Conservation (phyloP, 1,284 basidiomycete genomes). For the Trichosporon sp. region DNA sequence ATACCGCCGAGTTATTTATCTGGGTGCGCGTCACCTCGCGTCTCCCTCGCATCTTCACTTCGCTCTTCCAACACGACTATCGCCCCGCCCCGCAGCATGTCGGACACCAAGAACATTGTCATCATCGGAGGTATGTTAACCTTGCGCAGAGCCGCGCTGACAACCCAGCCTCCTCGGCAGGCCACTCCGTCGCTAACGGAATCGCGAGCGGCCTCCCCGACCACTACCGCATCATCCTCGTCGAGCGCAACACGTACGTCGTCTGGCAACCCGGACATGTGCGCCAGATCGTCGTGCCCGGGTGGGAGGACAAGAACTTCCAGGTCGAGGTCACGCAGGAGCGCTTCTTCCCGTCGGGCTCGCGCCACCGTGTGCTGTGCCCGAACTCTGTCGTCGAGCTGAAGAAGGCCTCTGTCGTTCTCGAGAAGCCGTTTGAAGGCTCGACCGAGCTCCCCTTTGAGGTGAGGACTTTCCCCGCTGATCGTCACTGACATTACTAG, state of each 20-base stretch:
- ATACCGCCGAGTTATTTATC: neutral
- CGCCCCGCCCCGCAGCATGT: neutral
- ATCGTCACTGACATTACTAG: slow-evolving; percentile 16
- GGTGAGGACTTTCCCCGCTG: slow-evolving; percentile 23
- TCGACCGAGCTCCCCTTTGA: slow-evolving; percentile 45
- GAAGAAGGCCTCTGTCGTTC: slow-evolving; percentile 31
- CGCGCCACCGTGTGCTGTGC: slow-evolving; percentile 36
- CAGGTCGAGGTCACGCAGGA: slow-evolving; percentile 33
- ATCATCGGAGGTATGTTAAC: slow-evolving; percentile 35
- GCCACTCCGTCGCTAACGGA: slow-evolving; percentile 36
- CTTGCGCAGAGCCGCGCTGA: neutral
- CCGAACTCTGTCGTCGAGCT: slow-evolving; percentile 46
- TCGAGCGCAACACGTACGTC: slow-evolving; percentile 47
- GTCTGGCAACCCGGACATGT: slow-evolving; percentile 47
- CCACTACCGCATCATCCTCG: slow-evolving; percentile 49
- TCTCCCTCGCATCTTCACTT: neutral
- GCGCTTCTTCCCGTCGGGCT: slow-evolving; percentile 36
- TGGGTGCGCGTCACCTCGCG: neutral
- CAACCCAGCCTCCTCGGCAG: slow-evolving; percentile 36
- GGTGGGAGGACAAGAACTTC: slow-evolving; percentile 47
- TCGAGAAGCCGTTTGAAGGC: slow-evolving; percentile 47
- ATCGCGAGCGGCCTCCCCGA: slow-evolving; percentile 42
- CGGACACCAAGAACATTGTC: slow-evolving; percentile 33
- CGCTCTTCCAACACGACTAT: neutral
- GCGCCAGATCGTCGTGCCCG: slow-evolving; percentile 49